Conservation (phyloP, 306 rosid genomes). For the Cicer arietinum region DNA sequence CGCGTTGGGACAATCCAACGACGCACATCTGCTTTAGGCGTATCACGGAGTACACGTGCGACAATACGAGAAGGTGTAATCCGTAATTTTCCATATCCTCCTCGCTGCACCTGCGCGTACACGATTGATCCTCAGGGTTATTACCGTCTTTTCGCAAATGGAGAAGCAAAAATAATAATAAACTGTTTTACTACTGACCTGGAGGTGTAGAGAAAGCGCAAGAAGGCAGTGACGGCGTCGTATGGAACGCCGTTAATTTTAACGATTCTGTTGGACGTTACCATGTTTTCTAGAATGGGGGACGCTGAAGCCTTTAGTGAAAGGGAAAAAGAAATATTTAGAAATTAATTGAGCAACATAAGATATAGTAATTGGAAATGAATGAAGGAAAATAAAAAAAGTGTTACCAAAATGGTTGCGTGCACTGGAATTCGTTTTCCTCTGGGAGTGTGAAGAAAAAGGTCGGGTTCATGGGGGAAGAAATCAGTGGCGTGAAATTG, state of each 20-base stretch:
- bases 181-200: constrained; percentile 50
- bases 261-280: constrained; percentile 56
- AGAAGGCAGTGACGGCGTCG: constrained; percentile 70
- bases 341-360: neutral
- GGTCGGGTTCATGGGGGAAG: constrained; percentile 58
- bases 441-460: constrained; percentile 58
- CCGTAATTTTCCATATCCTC: constrained; percentile 69
- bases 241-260: constrained; percentile 78
- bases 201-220: constrained; percentile 67
- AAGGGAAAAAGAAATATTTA: neutral
- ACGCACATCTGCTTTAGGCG: constrained; percentile 65
- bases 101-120: constrained; percentile 61
- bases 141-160: constrained; percentile 36
- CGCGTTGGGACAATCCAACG: constrained; percentile 54
- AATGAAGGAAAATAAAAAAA: neutral
- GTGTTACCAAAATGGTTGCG: constrained; percentile 63
- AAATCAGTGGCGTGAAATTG: neutral
- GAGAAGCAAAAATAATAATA: neutral
- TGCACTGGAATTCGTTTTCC: constrained; percentile 70
- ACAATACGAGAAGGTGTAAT: constrained; percentile 73
- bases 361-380: too few species aligned
- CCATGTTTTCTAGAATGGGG: constrained; percentile 69
- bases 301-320: constrained; percentile 65
- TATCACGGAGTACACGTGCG: constrained; percentile 73
- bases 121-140: neutral